Evolutionary conservation across 2,329 filamentous ascomycete species (phyloP).

Genomic region (Pestalotiopsis sp.): DNA sequence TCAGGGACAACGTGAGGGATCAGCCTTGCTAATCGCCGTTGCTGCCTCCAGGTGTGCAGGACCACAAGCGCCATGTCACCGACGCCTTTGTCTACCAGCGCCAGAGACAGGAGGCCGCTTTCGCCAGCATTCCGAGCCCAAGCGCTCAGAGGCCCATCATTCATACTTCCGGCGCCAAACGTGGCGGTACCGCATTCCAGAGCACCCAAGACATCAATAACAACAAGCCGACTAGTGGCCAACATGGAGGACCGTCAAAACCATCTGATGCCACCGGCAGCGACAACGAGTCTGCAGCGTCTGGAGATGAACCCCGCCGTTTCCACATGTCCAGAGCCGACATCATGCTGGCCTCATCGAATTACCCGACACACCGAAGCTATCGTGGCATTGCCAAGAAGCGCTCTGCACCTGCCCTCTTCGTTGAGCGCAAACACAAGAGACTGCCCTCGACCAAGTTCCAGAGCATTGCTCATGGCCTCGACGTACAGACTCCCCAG

Average conservation of each 20-base stretch:
- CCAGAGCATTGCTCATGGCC: slow-evolving; percentile 17
- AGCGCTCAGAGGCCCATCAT: slow-evolving; percentile 43
- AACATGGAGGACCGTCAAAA: background rate
- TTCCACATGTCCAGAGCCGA: slow-evolving; percentile 58
- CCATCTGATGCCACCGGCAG: slow-evolving; percentile 12
- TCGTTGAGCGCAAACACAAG: slow-evolving; percentile 53
- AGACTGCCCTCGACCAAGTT: slow-evolving; percentile 24
- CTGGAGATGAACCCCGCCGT: slow-evolving; percentile 43
- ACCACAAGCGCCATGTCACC: slow-evolving; percentile 55
- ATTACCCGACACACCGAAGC: slow-evolving; percentile 22
- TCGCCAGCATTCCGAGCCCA: slow-evolving; percentile 23
- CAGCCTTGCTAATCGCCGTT: background rate
- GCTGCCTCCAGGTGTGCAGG: slow-evolving; percentile 45
- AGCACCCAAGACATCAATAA: slow-evolving; percentile 19
- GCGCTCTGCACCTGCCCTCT: slow-evolving; percentile 49
- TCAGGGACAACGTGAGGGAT: background rate
- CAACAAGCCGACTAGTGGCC: background rate
- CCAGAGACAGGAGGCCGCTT: slow-evolving; percentile 37
- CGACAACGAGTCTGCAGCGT: background rate
- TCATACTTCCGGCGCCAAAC: slow-evolving; percentile 45
- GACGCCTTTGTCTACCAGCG: slow-evolving; percentile 59
- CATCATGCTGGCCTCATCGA: slow-evolving; percentile 33
- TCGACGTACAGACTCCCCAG: slow-evolving; percentile 3
- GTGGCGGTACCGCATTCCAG: slow-evolving; percentile 30
- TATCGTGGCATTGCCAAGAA: slow-evolving; percentile 41